Evolutionary conservation across 2,329 filamentous ascomycete species (phyloP).

Genomic region (Myriosclerotinia duriaeana): DNA sequence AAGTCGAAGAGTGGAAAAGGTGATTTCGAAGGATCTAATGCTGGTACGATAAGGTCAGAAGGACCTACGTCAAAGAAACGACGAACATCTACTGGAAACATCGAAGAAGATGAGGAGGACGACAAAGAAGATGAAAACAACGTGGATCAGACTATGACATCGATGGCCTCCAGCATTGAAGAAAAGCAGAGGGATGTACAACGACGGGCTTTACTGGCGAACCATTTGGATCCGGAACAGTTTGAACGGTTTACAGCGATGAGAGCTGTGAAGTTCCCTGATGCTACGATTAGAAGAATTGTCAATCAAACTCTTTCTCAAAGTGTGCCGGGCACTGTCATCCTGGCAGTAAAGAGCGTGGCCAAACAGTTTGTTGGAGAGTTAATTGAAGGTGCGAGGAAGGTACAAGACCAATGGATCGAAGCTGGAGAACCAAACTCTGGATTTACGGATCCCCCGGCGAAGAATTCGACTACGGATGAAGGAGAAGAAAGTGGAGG

Average conservation of each 20-base stretch:
- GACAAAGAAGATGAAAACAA: conserved; percentile 51
- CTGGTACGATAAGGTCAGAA: conserved; percentile 32
- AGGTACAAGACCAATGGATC: conserved; percentile 71
- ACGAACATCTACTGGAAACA: conserved; percentile 47
- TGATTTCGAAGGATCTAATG: conserved; percentile 38
- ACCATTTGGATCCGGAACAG: conserved; percentile 65
- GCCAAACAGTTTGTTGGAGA: conserved; percentile 77
- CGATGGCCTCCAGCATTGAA: conserved; percentile 60
- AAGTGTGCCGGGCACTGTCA: conserved; percentile 70
- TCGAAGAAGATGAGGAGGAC: conserved; percentile 53
- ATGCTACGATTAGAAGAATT: conserved; percentile 69
- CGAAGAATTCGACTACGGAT: conserved; percentile 19
- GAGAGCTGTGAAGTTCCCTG: conserved; percentile 66
- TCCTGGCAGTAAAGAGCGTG: conserved; percentile 72
- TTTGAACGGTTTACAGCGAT: conserved; percentile 69
- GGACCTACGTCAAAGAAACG: conserved; percentile 46
- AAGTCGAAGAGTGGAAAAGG: conserved; percentile 60
- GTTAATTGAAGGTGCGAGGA: conserved; percentile 69
- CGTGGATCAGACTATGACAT: conserved; percentile 36
- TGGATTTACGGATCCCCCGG: conserved; percentile 49
- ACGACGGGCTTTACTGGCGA: conserved; percentile 59
- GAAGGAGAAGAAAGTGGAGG: conserved; percentile 31
- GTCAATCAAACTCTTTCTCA: conserved; percentile 80
- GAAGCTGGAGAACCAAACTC: conserved; percentile 58
- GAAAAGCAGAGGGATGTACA: conserved; percentile 63